Evolutionary conservation across 1,284 basidiomycete species (phyloP).

Genomic region (Chondrostereum purpureum): DNA sequence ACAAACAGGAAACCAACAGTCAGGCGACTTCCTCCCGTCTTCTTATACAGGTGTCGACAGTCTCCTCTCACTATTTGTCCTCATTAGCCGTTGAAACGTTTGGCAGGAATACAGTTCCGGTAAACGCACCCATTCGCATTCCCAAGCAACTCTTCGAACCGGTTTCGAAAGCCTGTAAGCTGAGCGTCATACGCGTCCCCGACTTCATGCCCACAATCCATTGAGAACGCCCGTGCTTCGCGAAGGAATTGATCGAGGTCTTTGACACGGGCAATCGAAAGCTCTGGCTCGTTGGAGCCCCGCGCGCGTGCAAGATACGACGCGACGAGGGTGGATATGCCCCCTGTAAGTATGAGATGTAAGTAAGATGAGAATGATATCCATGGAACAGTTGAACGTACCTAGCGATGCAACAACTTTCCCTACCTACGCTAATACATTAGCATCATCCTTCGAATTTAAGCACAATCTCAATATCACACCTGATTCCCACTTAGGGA

Average conservation of each 20-base stretch:
- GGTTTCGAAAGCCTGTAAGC: slow-evolving; percentile 19
- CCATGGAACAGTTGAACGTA: too few species aligned
- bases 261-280: slow-evolving; percentile 42
- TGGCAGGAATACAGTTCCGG: neutral
- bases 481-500: slow-evolving; percentile 33
- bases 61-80: slow-evolving; percentile 5
- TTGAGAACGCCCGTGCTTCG: slow-evolving; percentile 45
- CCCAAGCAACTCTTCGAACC: slow-evolving; percentile 31
- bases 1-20: too few species aligned
- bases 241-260: slow-evolving; percentile 62
- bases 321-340: slow-evolving; percentile 55
- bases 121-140: slow-evolving; percentile 20
- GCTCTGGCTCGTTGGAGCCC: slow-evolving; percentile 62
- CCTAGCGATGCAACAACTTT: slow-evolving; percentile 5
- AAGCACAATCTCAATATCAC: slow-evolving; percentile 19
- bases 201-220: slow-evolving; percentile 45
- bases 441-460: too few species aligned
- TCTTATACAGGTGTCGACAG: slow-evolving; percentile 11
- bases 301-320: slow-evolving; percentile 64
- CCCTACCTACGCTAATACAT: slow-evolving; percentile 7
- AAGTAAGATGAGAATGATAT: neutral
- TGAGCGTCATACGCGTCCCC: slow-evolving; percentile 20
- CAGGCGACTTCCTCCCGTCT: too few species aligned
- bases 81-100: neutral
- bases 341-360: too few species aligned